phyloP scores from a whole-genome alignment of 331 rosid genomes.

The Quercus tomentella region DNA sequence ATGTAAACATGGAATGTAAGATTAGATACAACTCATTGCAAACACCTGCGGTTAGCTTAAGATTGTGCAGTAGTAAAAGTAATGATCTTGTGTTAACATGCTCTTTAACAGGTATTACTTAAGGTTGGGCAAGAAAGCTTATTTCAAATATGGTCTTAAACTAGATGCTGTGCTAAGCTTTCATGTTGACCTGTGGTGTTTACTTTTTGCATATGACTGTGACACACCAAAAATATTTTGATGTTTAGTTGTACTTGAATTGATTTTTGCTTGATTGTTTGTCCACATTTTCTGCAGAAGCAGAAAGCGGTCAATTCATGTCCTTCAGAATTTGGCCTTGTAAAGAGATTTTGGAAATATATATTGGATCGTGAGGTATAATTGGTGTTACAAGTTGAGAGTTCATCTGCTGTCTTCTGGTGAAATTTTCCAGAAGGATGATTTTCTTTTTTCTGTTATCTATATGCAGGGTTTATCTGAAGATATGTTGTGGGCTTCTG shows the following conservation, averaged over 20 bases:
- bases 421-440: conserved; percentile 6
- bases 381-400: conserved; percentile 1
- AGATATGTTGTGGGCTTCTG: conserved; percentile 83
- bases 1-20: conserved; percentile 2
- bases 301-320: conserved; percentile 67
- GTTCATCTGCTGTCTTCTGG: not conserved
- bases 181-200: not conserved
- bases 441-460: conserved; percentile 5
- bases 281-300: conserved; percentile 58
- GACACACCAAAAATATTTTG: not conserved
- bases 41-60: not conserved
- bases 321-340: conserved; percentile 76
- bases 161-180: not conserved
- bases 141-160: not conserved
- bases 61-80: not conserved
- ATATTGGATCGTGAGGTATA: conserved; percentile 68
- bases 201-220: not conserved
- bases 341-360: conserved; percentile 94
- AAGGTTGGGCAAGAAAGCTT: not conserved
- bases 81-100: not conserved
- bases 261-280: conserved; percentile 13
- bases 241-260: not conserved
- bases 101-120: not conserved
- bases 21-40: not conserved
- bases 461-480: conserved; percentile 54